phyloP scores from a whole-genome alignment of 345 rosid genomes.

The Erysimum cheiranthoides region DNA sequence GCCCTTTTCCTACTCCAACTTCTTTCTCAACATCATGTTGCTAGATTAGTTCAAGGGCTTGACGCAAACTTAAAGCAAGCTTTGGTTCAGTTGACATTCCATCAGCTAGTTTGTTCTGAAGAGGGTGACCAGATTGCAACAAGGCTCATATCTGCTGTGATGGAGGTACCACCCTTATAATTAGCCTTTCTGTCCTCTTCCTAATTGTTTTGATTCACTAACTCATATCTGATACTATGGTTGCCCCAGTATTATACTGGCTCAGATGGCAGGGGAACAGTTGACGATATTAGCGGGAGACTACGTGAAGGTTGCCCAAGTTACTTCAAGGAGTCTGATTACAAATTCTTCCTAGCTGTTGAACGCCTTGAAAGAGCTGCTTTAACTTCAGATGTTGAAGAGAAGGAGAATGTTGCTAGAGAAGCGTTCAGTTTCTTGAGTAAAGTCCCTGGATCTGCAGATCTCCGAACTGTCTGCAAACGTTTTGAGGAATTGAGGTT shows the following conservation, averaged over 20 bases:
- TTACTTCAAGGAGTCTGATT: conserved; percentile 94
- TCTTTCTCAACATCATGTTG: conserved; percentile 83
- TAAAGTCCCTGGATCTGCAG: conserved; percentile 94
- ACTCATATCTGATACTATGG: conserved; percentile 21
- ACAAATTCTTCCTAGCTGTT: conserved; percentile 96
- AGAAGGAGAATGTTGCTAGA: conserved; percentile 87
- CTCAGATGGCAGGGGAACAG: conserved; percentile 98
- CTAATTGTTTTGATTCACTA: conserved; percentile 23
- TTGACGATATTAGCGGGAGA: conserved; percentile 86
- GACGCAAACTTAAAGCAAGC: conserved; percentile 69
- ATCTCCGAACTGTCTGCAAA: conserved; percentile 91
- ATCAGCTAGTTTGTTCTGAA: conserved; percentile 90
- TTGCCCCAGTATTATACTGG: conserved; percentile 87
- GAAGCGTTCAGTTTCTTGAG: conserved; percentile 87
- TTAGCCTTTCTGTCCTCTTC: conserved; percentile 16
- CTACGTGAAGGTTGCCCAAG: conserved; percentile 94
- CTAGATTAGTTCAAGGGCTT: conserved; percentile 84
- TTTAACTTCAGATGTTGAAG: conserved; percentile 60
- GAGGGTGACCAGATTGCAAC: conserved; percentile 95
- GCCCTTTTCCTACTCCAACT: conserved; percentile 92
- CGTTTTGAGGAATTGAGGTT: conserved; percentile 95
- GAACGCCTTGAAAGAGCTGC: conserved; percentile 96
- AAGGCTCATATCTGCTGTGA: conserved; percentile 78
- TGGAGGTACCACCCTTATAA: conserved; percentile 70
- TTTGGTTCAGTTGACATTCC: conserved; percentile 82